Percentiles rank a stretch among this genome's conserved stretches.
These are phyloP conservation scores for Tilletia indica DNA, from an alignment of 1,284 basidiomycete species.

Conservation along the genomic window DNA sequence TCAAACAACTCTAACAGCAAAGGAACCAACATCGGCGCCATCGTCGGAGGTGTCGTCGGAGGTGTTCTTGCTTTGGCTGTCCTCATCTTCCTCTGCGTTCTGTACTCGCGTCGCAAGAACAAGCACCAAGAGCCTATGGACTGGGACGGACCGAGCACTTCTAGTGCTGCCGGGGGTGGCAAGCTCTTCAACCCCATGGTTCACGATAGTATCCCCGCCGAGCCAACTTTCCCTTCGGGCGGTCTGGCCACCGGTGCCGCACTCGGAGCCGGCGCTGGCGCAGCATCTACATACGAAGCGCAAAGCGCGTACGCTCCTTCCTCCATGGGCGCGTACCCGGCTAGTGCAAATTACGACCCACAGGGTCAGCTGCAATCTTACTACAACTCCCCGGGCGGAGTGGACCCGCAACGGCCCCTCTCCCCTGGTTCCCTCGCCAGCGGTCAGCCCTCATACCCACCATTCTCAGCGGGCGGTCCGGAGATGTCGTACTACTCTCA, in stretches of 20 bases:
- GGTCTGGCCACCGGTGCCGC: neutral
- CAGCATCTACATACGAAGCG: neutral
- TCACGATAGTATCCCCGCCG: neutral
- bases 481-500: constrained; percentile 8
- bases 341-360: neutral
- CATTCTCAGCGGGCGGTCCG: neutral
- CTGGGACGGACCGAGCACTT: neutral
- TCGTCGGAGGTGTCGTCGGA: constrained; percentile 4
- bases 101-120: neutral
- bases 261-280: neutral
- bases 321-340: neutral
- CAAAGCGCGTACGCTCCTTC: neutral
- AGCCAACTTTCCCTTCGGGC: neutral
- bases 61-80: neutral
- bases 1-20: neutral
- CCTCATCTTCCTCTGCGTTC: neutral
- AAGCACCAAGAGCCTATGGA: neutral
- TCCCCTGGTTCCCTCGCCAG: neutral
- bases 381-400: too few relatives aligned
- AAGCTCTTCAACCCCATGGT: neutral
- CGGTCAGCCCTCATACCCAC: neutral
- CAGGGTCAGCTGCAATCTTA: neutral
- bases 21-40: neutral
- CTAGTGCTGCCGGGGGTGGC: neutral
- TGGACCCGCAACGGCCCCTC: neutral